Conservation (phyloP, 2,329 filamentous ascomycete genomes). For the Helotiales sp. region DNA sequence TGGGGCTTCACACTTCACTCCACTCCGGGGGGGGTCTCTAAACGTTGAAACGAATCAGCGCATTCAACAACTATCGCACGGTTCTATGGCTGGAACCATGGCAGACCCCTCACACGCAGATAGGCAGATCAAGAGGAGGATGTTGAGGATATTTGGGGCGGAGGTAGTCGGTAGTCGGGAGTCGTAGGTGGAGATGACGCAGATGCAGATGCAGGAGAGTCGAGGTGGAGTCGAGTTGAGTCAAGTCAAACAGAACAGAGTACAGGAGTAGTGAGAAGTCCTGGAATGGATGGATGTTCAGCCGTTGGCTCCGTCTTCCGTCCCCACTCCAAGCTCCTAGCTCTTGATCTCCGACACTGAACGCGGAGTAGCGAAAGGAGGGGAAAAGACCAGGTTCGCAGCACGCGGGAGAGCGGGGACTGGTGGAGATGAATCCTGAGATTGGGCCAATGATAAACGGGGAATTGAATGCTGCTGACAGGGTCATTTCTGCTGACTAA, state of each 20-base stretch:
- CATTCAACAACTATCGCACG: not conserved
- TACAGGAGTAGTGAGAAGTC: not conserved
- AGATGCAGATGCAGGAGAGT: not conserved
- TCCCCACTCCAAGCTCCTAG: not conserved
- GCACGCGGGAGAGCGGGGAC: not conserved
- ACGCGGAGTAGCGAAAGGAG: constrained; percentile 20
- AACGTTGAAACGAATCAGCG: not conserved
- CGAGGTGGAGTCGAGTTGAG: not conserved
- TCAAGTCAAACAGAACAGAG: too few relatives aligned
- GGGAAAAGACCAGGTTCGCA: not conserved
- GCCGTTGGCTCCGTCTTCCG: not conserved
- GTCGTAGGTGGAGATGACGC: too few relatives aligned
- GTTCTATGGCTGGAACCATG: constrained; percentile 12
- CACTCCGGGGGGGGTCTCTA: not conserved
- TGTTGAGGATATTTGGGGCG: not conserved
- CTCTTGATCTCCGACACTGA: not conserved
- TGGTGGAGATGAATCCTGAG: not conserved
- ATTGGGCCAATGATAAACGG: not conserved
- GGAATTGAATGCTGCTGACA: not conserved
- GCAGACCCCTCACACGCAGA: constrained; percentile 1
- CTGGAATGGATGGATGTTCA: constrained; percentile 4
- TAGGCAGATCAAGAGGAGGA: not conserved
- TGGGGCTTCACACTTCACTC: constrained; percentile 18
- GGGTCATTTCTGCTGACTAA: not conserved
- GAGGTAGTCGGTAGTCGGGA: not conserved